Conservation (phyloP, 2,329 filamentous ascomycete species). For the Colletotrichum karsti region DNA sequence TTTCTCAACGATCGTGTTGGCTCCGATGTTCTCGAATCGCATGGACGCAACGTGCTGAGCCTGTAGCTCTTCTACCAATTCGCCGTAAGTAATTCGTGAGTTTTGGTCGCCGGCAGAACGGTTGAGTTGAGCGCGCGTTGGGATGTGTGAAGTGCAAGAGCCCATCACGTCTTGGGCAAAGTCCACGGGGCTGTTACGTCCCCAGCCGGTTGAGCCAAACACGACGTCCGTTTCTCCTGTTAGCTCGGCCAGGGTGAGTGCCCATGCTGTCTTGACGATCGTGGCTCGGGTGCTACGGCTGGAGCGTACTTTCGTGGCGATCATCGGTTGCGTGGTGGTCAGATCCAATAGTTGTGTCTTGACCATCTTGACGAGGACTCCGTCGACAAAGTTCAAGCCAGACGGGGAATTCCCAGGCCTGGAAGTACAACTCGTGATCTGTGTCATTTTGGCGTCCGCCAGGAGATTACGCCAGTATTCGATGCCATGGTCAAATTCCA, state of each 20-base stretch:
- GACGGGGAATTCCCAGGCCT: neutral
- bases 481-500: slow-evolving; percentile 42
- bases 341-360: neutral
- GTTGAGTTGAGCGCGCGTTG: neutral
- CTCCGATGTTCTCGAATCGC: slow-evolving; percentile 59
- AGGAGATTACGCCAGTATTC: slow-evolving; percentile 56
- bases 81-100: neutral
- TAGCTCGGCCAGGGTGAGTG: neutral
- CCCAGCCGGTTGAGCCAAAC: slow-evolving; percentile 10
- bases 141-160: slow-evolving; percentile 15
- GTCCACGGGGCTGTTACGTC: neutral
- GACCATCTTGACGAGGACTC: neutral
- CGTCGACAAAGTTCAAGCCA: slow-evolving; percentile 1
- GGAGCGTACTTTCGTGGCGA: neutral
- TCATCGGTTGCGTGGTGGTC: neutral
- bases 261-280: slow-evolving; percentile 3
- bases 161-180: slow-evolving; percentile 17
- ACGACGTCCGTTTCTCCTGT: slow-evolving; percentile 4
- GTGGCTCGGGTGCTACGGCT: neutral
- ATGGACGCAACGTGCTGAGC: slow-evolving; percentile 55
- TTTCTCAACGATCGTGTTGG: slow-evolving; percentile 56
- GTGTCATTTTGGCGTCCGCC: slow-evolving; percentile 54
- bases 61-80: slow-evolving; percentile 47
- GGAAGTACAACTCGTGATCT: slow-evolving; percentile 16
- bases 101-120: neutral